Conservation (phyloP, 2,329 filamentous ascomycete species). For the Fusarium sp. region DNA sequence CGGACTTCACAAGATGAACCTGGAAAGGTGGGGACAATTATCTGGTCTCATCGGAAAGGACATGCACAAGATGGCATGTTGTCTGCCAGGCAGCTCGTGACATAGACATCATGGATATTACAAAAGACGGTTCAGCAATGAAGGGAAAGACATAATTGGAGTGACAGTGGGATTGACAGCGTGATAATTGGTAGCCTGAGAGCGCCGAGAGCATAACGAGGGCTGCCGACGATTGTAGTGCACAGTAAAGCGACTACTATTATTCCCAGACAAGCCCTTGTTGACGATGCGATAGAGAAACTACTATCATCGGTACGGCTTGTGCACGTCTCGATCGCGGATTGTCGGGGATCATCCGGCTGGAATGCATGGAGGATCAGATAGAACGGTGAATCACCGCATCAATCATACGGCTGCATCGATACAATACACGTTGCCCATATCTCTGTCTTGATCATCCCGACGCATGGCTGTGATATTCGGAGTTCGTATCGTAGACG, state of each 20-base stretch:
- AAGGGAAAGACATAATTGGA: neutral
- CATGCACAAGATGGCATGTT: slow-evolving; percentile 67
- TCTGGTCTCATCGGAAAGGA: slow-evolving; percentile 67
- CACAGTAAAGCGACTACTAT: neutral
- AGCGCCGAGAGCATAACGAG: too few relatives aligned
- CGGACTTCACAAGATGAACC: neutral
- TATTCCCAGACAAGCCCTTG: neutral
- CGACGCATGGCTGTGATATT: neutral
- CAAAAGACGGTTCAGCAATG: neutral
- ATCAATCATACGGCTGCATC: too few relatives aligned
- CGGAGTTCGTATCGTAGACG: neutral
- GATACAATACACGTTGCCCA: neutral
- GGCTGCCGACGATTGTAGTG: too few relatives aligned
- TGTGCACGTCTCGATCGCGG: neutral
- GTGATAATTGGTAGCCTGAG: too few relatives aligned
- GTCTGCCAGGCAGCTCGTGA: slow-evolving; percentile 62
- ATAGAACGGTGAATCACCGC: neutral
- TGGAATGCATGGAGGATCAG: neutral
- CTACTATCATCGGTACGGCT: neutral
- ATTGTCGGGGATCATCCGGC: neutral
- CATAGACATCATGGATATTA: slow-evolving; percentile 31
- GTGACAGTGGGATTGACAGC: neutral
- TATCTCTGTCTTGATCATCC: too few relatives aligned
- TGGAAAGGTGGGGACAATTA: slow-evolving; percentile 57
- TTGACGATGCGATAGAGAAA: neutral